Percentiles rank a stretch among this genome's conserved stretches.
Conservation (phyloP, 192 early-diverging fungal species). For the Coemansia sp. region DNA sequence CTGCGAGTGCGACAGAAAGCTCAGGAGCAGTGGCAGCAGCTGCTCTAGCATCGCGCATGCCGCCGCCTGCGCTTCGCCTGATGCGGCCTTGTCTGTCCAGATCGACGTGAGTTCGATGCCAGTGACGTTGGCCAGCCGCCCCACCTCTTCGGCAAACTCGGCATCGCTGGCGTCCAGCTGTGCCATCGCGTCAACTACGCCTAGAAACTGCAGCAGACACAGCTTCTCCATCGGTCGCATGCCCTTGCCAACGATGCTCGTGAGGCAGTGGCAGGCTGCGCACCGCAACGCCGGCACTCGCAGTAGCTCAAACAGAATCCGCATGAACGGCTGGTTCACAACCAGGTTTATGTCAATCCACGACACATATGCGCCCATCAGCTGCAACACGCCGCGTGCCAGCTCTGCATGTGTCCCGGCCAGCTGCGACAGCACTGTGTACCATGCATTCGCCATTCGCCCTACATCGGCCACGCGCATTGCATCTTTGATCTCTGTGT, state of each 20-base stretch:
- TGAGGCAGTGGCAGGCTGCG: slow-evolving; percentile 79
- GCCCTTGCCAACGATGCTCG: slow-evolving; percentile 85
- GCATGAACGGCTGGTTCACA: slow-evolving; percentile 78
- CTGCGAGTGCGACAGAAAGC: slow-evolving; percentile 76
- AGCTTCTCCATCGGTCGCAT: slow-evolving; percentile 92
- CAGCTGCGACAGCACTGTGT: slow-evolving; percentile 65
- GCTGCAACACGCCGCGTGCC: slow-evolving; percentile 64
- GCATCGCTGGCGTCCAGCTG: slow-evolving; percentile 38
- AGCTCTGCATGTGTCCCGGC: slow-evolving; percentile 60
- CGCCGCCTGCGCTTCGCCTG: slow-evolving; percentile 41
- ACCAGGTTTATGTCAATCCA: slow-evolving; percentile 95
- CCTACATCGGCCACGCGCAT: slow-evolving; percentile 83
- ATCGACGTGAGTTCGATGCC: slow-evolving; percentile 44
- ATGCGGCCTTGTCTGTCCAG: slow-evolving; percentile 39
- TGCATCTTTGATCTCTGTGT: slow-evolving; percentile 84
- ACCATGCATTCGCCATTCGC: slow-evolving; percentile 72
- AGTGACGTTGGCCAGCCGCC: slow-evolving; percentile 44
- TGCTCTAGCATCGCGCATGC: slow-evolving; percentile 70
- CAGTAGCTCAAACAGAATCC: slow-evolving; percentile 73
- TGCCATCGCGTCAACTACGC: slow-evolving; percentile 34
- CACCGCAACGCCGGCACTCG: slow-evolving; percentile 61
- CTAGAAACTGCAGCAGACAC: slow-evolving; percentile 73
- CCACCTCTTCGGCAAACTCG: slow-evolving; percentile 49
- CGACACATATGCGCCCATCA: slow-evolving; percentile 86
- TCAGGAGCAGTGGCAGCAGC: slow-evolving; percentile 75